Base-by-base conservation (phyloP, 1,284 basidiomycete species). In the Heliocybe sulcata region DNA sequence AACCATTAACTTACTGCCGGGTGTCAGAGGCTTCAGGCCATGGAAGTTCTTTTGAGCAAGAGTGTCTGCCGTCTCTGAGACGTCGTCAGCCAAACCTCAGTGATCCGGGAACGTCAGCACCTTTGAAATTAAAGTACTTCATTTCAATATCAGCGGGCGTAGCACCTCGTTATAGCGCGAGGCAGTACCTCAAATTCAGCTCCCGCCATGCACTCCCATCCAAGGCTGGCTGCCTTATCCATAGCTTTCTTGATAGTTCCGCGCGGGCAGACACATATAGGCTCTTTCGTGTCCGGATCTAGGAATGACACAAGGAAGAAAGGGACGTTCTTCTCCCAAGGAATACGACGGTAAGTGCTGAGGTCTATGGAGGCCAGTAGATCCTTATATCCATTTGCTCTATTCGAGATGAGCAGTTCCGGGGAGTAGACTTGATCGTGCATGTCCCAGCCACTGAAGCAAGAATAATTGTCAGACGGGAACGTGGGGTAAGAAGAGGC, bases 121-220 rank as follows among this genome's bases (percentile, higher is more conserved):
- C 89, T 77, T 89, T 85, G 72, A 94, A 97, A 72, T 98, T 94
- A 70, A 96, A 98, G 73, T 95, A 98, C 90, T 95, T 59, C 0
- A 55, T 20, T 23, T 23, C 19, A 45, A 25, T 48, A 16, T 50
- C 12, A 25, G 22, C 51, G n/a, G n/a, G n/a, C n/a, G n/a, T n/a
- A 31, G 23, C 19, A 38, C 35, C 4, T 10, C 27, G 25, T 19
- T 22, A 38, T 45, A 23, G 16, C 38, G 38, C n/a, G 4, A 16
- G 4, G 14, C 31, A 31, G 63, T 42, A 90, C 92, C 77, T 98
- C 95, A 64, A 92, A 98, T 71, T 98, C 94, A 27, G 92, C 84
- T 2, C 93, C 94, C 10, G 90, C 85, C 65, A 87, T 80, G 63
- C 85, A 87, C 29, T 79, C 72, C 63, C 79, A 83, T 3, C 81